Conservation (phyloP, 148 eudicot species). For the Gaultheria prostrata region DNA sequence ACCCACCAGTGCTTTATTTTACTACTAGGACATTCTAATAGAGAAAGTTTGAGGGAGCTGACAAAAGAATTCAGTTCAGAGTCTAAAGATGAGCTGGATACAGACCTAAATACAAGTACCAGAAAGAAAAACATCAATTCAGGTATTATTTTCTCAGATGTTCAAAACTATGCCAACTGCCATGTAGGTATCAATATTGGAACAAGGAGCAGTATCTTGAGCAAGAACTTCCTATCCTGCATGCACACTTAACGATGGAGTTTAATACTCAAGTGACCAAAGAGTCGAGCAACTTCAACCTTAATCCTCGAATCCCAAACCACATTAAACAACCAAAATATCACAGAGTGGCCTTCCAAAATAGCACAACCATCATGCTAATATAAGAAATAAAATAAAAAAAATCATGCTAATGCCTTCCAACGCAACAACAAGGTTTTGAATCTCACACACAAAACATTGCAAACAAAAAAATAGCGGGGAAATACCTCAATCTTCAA, state of each 20-base stretch:
- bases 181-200: background rate
- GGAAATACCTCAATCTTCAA: constrained; percentile 67
- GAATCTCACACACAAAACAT: background rate
- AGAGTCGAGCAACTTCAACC: background rate
- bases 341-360: background rate
- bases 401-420: background rate
- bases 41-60: background rate
- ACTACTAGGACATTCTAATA: background rate
- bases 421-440: background rate
- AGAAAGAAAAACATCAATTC: too few relatives aligned
- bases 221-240: background rate
- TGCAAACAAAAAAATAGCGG: background rate
- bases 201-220: background rate
- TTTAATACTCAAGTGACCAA: background rate
- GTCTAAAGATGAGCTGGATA: too few relatives aligned
- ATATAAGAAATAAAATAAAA: background rate
- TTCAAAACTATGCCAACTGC: background rate
- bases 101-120: too few relatives aligned
- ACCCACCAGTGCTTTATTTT: background rate
- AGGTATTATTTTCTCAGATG: background rate
- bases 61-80: too few relatives aligned
- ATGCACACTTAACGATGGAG: background rate
- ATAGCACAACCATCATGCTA: background rate
- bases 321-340: background rate
- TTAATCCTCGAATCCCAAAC: background rate